Percentiles rank a stretch among this genome's conserved stretches.
phyloP scores from a whole-genome alignment of 768 basidiomycete species.

The Suillus cothurnatus region DNA sequence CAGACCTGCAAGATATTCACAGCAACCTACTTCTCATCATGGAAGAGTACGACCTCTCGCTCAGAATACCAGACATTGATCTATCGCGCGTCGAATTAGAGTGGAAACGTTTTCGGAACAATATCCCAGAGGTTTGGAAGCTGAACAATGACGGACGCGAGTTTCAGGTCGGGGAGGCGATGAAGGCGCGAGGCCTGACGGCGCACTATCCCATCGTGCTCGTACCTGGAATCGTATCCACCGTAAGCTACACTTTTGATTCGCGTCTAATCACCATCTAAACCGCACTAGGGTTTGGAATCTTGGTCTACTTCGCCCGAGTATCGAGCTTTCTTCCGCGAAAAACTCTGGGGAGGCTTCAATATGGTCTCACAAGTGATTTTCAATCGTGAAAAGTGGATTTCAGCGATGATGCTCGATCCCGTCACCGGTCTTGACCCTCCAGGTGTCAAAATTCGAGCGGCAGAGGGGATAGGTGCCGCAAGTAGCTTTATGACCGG shows the following conservation, averaged over 20 bases:
- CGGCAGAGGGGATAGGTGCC: slow-evolving; percentile 90
- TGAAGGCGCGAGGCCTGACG: slow-evolving; percentile 62
- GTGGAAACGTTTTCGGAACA: slow-evolving; percentile 67
- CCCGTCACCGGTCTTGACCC: slow-evolving; percentile 91
- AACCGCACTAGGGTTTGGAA: slow-evolving; percentile 66
- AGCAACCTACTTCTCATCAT: slow-evolving; percentile 65
- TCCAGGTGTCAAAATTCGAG: slow-evolving; percentile 80
- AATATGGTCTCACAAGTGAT: slow-evolving; percentile 84
- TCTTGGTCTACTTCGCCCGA: slow-evolving; percentile 92
- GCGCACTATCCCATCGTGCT: slow-evolving; percentile 81
- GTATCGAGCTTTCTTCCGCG: slow-evolving; percentile 88
- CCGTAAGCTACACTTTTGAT: slow-evolving; percentile 46
- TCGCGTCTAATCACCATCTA: not conserved
- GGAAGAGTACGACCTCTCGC: slow-evolving; percentile 68
- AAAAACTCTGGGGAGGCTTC: slow-evolving; percentile 79
- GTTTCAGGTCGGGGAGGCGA: slow-evolving; percentile 72
- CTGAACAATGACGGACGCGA: slow-evolving; percentile 79
- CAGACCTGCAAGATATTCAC: slow-evolving; percentile 69
- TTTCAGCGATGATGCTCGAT: slow-evolving; percentile 88
- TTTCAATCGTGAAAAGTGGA: slow-evolving; percentile 88
- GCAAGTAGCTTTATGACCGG: slow-evolving; percentile 86
- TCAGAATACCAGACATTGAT: slow-evolving; percentile 66
- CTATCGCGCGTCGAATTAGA: slow-evolving; percentile 70
- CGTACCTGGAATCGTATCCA: slow-evolving; percentile 90
- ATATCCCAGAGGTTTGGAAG: slow-evolving; percentile 82